Evolutionary conservation across 2,329 filamentous ascomycete species (phyloP), one percentile per base, ranked within the genome.

Genomic region (Paecilomyces formosus): DNA sequence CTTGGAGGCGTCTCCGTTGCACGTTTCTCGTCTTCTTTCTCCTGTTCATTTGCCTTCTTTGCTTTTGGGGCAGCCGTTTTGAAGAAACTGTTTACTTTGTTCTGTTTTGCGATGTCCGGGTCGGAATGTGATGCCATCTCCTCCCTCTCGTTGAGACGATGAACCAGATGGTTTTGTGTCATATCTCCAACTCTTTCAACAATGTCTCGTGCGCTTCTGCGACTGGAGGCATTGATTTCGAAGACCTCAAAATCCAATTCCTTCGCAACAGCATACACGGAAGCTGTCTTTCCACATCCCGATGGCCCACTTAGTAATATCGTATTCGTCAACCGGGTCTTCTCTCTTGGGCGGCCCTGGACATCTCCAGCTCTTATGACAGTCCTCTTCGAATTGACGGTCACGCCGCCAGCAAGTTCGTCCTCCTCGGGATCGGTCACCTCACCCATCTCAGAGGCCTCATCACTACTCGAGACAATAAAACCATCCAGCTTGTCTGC

Each of bases 181-280:
- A 99, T 97, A 73, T 99, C 92, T 49, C 94, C 95, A 52, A 99
- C 90, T 65, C 85, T 90, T 67, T 99, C 94, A 33, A 96, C 72
- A 54, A 99, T 86, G 67, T 99, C 94, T 71, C 88, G 94, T 31
- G 92, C 93, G 68, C 85, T 96, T 61, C 94, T 83, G 55, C 92
- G 86, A 64, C 85, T 90, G 60, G 90, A 85, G 0, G 93, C 78
- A 67, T 96, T 95, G 69, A 99, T 92, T 73, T 99, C 94, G 64
- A 99, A 99, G 1, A 99, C 84, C 67, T 96, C 92, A 68, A 95
- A 97, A 1, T 85, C 91, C 15, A 97, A 81, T 74, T 99, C 93
- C 68, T 90, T 93, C 3, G 94, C 93, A 50, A 92, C 88, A 3
- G 94, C 94, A 72, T 95, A 92, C 0, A 97, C 88, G 1, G 92